A percentile compares a stretch with the other conserved stretches of the same genome.
Conservation (phyloP, 2,329 filamentous ascomycete genomes). For the Diaporthe citri region DNA sequence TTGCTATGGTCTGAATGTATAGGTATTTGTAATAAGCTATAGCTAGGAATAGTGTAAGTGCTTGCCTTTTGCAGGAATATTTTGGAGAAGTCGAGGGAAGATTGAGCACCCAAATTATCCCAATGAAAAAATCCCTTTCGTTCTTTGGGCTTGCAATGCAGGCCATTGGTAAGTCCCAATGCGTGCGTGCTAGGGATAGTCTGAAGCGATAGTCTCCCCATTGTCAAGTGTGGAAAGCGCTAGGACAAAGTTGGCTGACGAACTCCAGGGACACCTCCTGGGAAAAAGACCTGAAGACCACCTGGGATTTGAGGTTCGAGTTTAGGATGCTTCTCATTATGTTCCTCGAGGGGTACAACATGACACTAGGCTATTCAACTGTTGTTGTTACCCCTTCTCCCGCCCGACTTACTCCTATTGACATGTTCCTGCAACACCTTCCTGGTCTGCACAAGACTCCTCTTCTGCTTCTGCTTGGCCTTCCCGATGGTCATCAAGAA, state of each 20-base stretch:
- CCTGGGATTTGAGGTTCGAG: background rate
- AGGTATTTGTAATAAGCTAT: too few species aligned
- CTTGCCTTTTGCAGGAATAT: too few species aligned
- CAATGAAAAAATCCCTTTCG: too few species aligned
- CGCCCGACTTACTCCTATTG: constrained; percentile 85
- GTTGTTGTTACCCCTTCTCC: constrained; percentile 77
- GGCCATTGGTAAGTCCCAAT: background rate
- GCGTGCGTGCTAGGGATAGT: background rate
- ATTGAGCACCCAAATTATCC: too few species aligned
- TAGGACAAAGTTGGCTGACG: background rate
- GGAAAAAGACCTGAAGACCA: background rate
- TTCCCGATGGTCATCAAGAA: constrained; percentile 98
- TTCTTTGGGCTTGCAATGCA: background rate
- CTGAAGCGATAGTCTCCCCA: background rate
- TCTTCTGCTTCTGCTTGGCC: constrained; percentile 94
- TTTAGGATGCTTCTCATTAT: background rate
- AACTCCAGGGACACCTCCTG: background rate
- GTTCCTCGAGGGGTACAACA: background rate
- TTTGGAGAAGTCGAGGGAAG: background rate
- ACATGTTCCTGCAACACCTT: constrained; percentile 86
- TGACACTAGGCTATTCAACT: background rate
- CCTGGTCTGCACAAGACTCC: constrained; percentile 87
- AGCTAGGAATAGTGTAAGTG: background rate
- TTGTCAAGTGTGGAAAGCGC: background rate
- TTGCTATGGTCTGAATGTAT: too few species aligned